Evolutionary conservation across 176 grass and related monocot species (phyloP).

Genomic region (Echinochloa phyllopogon): DNA sequence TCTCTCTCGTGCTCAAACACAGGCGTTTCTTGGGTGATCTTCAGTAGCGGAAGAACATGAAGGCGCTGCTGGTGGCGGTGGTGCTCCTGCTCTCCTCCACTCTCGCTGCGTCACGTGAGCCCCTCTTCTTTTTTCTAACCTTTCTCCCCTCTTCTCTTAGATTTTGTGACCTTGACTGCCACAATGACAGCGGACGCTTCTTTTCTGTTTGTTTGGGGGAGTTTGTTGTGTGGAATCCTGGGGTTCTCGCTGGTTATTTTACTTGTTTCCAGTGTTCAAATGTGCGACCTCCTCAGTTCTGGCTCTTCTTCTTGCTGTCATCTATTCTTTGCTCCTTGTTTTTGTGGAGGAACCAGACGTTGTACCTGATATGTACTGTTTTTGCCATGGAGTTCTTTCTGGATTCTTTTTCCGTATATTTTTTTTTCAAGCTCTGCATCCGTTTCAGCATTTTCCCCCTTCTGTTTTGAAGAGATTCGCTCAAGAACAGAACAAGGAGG

Average conservation of each 20-base stretch:
- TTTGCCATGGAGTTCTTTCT: neutral
- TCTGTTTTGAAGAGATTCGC: neutral
- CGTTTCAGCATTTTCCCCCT: neutral
- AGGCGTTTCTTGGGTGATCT: neutral
- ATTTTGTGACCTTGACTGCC: neutral
- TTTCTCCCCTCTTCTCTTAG: neutral
- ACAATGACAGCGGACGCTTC: neutral
- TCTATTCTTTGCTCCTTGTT: neutral
- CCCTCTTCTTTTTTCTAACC: slow-evolving; percentile 40
- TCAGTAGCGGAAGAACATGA: slow-evolving; percentile 3
- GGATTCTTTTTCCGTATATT: neutral
- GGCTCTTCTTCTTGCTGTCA: neutral
- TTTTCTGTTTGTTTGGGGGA: neutral
- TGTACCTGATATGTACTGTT: neutral
- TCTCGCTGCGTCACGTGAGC: slow-evolving; percentile 62
- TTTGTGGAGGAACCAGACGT: neutral
- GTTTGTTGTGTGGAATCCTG: neutral
- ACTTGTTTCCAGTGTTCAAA: neutral
- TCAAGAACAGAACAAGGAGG: neutral
- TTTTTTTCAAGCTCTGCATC: neutral
- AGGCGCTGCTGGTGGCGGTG: slow-evolving; percentile 34
- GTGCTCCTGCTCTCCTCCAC: slow-evolving; percentile 56
- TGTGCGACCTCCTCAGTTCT: neutral
- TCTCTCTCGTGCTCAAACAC: neutral
- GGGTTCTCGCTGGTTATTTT: neutral